Base-by-base conservation (phyloP, 1,139 yeast species). In the Sugiyamaella xylanicola region DNA sequence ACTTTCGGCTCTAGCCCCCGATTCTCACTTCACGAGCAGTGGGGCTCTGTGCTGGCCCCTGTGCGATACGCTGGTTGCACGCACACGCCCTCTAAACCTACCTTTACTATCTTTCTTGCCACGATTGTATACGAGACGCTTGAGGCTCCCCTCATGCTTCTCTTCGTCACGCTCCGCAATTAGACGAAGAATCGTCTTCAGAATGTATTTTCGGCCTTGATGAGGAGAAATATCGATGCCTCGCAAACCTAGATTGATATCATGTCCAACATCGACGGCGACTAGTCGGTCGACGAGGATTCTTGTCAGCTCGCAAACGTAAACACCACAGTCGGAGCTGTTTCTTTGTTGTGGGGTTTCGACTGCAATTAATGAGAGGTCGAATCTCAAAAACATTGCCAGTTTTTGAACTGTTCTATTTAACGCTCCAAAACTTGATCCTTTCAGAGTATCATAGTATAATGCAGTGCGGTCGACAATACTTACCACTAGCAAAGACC, bases 271-370 rank as follows among this genome's bases (percentile, higher is more conserved):
- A 8, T 53, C 56, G 43, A 65, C 64, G 43, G 63, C 58, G n/a
- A 77, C 55, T 21, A 80, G 57, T 43, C 81, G 67, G 5, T 74
- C 65, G 17, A 80, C 57, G 32, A 80, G 62, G 19, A 74, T 62
- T 0, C 78, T 74, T 0, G 82, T 75, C 19, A 79, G 68, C 51
- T 79, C 80, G 59, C 86, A 78, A 5, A 87, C 83, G 58, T 84
- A 78, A 0, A 86, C 85, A 0, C 96, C 96, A 71, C 95, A 87
- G 65, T 88, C 96, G 51, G 79, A 82, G 0, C 89, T 87, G 65
- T 87, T 87, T 42, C 75, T 74, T 68, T 88, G 95, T 64, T 86
- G 95, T 0, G 95, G 95, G 0, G 89, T 79, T 35, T 72, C 71
- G 48, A 75, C 72, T 43, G 71, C 71, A 1, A 57, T 56, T 39